Conservation (phyloP, 352 stramenopile species). For the Globisporangium mamillatum region DNA sequence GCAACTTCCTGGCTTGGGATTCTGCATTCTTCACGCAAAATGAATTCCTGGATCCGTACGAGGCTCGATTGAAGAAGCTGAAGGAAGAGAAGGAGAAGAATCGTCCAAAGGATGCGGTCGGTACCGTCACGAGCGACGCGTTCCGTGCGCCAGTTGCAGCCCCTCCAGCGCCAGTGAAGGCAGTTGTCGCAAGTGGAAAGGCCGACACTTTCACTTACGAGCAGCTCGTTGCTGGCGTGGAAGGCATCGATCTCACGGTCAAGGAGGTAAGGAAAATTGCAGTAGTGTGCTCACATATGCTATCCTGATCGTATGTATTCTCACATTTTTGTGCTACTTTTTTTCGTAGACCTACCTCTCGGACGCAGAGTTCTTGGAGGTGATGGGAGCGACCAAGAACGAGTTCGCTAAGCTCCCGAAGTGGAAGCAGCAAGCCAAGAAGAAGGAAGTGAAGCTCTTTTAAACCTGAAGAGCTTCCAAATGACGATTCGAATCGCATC, state of each 20-base stretch:
- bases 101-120: constrained; percentile 46
- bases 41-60: constrained; percentile 89
- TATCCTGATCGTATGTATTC: constrained; percentile 9
- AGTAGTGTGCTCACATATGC: neutral
- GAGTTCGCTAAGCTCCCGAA: constrained; percentile 72
- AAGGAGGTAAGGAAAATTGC: constrained; percentile 51
- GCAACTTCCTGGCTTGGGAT: constrained; percentile 91
- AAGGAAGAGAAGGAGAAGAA: constrained; percentile 81
- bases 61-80: constrained; percentile 74
- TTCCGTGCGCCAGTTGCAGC: constrained; percentile 20
- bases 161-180: constrained; percentile 15
- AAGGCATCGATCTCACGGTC: constrained; percentile 72
- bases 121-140: constrained; percentile 52
- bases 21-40: constrained; percentile 73
- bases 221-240: constrained; percentile 64
- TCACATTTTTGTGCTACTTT: constrained; percentile 10
- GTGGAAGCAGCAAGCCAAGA: constrained; percentile 87
- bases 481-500: neutral
- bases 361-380: constrained; percentile 71
- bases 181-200: constrained; percentile 11
- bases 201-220: constrained; percentile 58
- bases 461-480: constrained; percentile 28
- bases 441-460: constrained; percentile 86
- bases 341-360: constrained; percentile 60
- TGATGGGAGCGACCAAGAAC: constrained; percentile 60